phyloP scores from a whole-genome alignment of 345 rosid genomes.

The Rhodamnia rubescens region DNA sequence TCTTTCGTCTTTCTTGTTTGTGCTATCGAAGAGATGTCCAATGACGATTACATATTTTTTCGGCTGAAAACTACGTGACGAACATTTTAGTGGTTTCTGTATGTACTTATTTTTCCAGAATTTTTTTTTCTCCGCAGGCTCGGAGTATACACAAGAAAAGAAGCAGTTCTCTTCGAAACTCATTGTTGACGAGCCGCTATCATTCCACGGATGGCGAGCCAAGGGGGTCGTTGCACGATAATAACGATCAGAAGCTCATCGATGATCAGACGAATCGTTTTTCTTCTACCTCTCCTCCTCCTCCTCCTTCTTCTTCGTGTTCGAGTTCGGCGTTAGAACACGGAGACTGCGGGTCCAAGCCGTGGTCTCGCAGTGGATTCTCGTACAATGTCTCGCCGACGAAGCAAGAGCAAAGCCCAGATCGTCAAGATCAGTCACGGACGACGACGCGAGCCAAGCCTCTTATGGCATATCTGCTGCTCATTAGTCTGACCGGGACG shows the following conservation, averaged over 20 bases:
- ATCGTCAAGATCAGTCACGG: background rate
- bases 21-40: background rate
- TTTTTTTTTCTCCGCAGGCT: background rate
- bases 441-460: background rate
- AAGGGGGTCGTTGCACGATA: background rate
- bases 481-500: conserved; percentile 13
- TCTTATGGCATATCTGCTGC: background rate
- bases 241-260: background rate
- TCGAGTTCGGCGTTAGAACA: background rate
- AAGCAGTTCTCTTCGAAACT: background rate
- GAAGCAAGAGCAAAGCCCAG: background rate
- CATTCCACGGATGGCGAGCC: background rate
- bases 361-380: background rate
- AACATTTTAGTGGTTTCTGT: background rate
- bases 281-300: background rate
- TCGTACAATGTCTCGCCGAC: background rate
- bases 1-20: background rate
- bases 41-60: background rate
- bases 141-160: background rate
- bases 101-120: background rate
- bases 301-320: background rate
- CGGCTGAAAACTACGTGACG: background rate
- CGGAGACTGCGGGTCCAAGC: background rate
- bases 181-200: background rate
- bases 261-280: background rate